Evolutionary conservation across 768 basidiomycete species (phyloP), one percentile per base, ranked within the genome.

Genomic region (Termitomyces sp.): DNA sequence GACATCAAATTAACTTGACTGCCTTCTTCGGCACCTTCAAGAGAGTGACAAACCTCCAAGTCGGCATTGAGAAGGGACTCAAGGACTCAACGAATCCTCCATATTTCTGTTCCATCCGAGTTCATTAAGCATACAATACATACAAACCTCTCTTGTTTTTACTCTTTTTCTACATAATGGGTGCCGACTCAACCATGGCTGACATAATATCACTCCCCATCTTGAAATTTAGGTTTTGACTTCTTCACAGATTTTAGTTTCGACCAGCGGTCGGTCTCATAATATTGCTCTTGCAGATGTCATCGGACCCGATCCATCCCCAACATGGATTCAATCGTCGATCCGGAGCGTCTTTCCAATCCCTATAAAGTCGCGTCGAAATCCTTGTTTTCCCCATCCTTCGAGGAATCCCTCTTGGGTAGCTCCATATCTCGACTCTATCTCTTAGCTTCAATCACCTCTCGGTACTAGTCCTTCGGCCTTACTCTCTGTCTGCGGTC

Each of bases 371-470:
- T 35, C 30, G 40, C 12, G 57, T 42, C 30, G 26, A 32, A 49
- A 57, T 47, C 26, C 28, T 28, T 22, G 40, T 51, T 56, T 53
- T 10, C 58, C 35, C 43, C 56, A 60, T 63, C 61, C 58, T 51
- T 45, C 55, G 58, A 60, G 61, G 61, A 58, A 54, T 38, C 53
- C 46, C 58, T 58, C 58, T 47, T 58, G 58, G 61, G 60, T 59
- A 61, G 46, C 51, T 54, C 50, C 40, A 28, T 20, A 24, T 46
- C 51, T 52, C 36, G 10, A 53, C 51, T 53, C 49, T 44, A 18
- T 51, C 22, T 42, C 56, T 42, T 24, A 45, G 30, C 32, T 45
- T 43, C 42, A 33, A 42, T 50, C 56, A 14, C 24, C 47, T 42
- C 56, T 50, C 49, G 44, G n/a, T 24, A 20, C 49, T 43, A 33